Conservation (phyloP, 2,329 filamentous ascomycete genomes). For the Sarocladium strictum region DNA sequence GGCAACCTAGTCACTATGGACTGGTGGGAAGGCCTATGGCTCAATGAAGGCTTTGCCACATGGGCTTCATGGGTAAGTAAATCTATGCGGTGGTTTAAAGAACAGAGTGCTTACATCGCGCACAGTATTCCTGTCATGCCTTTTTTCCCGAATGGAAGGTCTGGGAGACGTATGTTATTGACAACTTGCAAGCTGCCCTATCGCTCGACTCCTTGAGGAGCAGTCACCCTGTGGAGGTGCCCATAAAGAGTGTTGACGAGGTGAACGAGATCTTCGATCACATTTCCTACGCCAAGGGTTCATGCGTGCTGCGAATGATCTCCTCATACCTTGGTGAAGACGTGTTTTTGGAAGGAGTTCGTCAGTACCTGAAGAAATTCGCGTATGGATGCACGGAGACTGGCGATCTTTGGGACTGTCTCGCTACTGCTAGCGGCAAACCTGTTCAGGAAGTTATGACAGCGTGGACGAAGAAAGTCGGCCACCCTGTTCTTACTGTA, state of each 20-base stretch:
- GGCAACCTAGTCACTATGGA: constrained; percentile 97
- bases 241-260: constrained; percentile 89
- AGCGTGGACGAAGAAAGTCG: constrained; percentile 95
- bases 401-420: constrained; percentile 80
- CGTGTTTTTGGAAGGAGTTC: constrained; percentile 84
- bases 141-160: constrained; percentile 99
- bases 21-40: constrained; percentile 96
- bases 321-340: constrained; percentile 93
- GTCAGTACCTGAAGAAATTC: constrained; percentile 88
- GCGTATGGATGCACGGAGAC: constrained; percentile 95
- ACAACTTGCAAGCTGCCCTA: constrained; percentile 83
- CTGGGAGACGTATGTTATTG: constrained; percentile 91
- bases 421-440: constrained; percentile 85
- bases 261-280: constrained; percentile 98
- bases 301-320: constrained; percentile 93
- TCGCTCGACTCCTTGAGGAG: constrained; percentile 85
- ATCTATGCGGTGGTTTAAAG: neutral
- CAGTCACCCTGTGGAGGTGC: constrained; percentile 94
- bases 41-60: constrained; percentile 83
- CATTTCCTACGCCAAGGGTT: constrained; percentile 96
- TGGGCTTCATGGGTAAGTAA: constrained; percentile 29
- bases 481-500: constrained; percentile 85
- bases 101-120: too few species aligned
- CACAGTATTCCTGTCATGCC: constrained; percentile 72
- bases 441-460: constrained; percentile 86